Percentiles rank a stretch among this genome's conserved stretches.
These are phyloP conservation scores for Tanacetum coccineum DNA, from an alignment of 129 eudicot species.

Conservation along the genomic window DNA sequence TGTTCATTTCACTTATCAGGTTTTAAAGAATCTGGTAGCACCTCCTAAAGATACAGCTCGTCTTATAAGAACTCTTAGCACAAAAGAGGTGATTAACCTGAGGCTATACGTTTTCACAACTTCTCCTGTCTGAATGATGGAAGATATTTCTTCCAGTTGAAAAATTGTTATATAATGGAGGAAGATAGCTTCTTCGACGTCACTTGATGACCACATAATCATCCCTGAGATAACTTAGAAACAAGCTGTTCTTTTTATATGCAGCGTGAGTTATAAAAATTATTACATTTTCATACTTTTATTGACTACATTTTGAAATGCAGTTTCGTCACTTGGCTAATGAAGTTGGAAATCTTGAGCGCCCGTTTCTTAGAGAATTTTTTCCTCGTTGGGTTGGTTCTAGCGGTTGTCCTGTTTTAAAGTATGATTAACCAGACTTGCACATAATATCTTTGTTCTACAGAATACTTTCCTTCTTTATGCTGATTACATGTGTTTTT, in stretches of 20 bases:
- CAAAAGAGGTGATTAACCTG: conserved; percentile 67
- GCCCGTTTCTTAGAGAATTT: conserved; percentile 94
- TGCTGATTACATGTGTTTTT: conserved; percentile 29
- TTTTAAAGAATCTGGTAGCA: conserved; percentile 70
- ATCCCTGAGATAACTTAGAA: neutral
- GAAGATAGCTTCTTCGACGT: conserved; percentile 1
- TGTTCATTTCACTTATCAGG: conserved; percentile 40
- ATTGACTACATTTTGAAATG: conserved; percentile 13
- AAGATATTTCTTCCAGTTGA: conserved; percentile 5
- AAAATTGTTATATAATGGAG: neutral
- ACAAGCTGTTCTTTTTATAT: too few relatives aligned
- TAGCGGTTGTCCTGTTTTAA: conserved; percentile 90
- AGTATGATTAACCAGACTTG: conserved; percentile 38
- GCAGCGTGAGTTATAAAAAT: conserved; percentile 9
- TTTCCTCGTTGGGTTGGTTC: conserved; percentile 95
- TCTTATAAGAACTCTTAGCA: conserved; percentile 75
- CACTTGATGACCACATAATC: neutral
- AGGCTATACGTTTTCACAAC: conserved; percentile 7
- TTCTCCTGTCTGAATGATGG: conserved; percentile 8
- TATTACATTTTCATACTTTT: conserved; percentile 1
- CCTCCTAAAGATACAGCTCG: conserved; percentile 59
- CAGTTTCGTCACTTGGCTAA: conserved; percentile 96
- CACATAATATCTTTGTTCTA: neutral
- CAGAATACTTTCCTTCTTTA: conserved; percentile 6
- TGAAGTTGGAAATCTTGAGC: conserved; percentile 97